Evolutionary conservation across 2,329 filamentous ascomycete genomes (phyloP), one percentile per base, ranked within the genome.

Genomic region (Pestalotiopsis sp.): DNA sequence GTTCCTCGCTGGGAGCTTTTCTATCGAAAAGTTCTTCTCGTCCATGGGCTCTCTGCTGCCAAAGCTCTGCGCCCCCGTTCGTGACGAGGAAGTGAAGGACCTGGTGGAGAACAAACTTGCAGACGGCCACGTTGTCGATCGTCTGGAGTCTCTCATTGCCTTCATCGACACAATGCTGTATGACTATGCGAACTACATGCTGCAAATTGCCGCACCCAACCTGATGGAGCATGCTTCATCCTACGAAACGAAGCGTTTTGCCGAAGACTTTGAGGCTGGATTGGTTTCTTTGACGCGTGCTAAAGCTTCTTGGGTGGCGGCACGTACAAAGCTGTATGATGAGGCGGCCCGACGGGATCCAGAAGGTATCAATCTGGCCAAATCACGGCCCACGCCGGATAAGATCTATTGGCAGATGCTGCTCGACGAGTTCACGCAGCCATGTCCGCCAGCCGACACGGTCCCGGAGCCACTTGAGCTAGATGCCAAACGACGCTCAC

Each of bases 111-210:
- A 90, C 69, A 87, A 89, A 71, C 81, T 91, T 9, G 79, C 80
- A 61, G 82, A 86, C 25, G 88, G 90, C 3, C 87, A 90, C 76
- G 88, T 94, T 75, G 92, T 94, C 17, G 90, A 93, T 75, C 91
- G 93, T 71, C 86, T 95, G 1, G 91, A 94, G 80, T 90, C 91
- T 14, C 84, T 96, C 1, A 87, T 94, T 66, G 88, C 90, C 38
- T 92, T 93, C 73, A 92, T 95, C 68, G 92, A 96, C 74, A 82
- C 92, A 45, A 91, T 95, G 82, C 88, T 92, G 27, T 89, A 93
- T 69, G 93, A 96, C 75, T 94, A 95, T 75, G 91, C 92, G 69
- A 96, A 96, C 77, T 95, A 93, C 76, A 85, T 95, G 74, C 83
- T 96, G 64, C 89, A 90, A 78, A 87, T 91, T 36, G 90, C 90